Base-by-base conservation (phyloP, 2,329 filamentous ascomycete species). In the Fusarium sp. region DNA sequence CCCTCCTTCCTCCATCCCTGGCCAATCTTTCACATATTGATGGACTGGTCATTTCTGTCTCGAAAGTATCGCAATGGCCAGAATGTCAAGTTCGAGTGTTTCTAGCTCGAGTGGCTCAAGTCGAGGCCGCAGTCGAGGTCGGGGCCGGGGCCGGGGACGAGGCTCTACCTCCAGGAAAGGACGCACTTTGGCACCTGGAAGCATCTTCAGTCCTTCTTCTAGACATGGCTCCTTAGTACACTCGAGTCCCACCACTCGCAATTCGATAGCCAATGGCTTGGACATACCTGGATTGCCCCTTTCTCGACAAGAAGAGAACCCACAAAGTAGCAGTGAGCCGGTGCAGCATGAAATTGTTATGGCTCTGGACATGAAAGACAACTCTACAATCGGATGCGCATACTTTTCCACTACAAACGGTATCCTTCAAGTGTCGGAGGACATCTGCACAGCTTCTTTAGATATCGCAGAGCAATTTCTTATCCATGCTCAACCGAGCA, bases 371-470 rank as follows among this genome's bases (percentile, higher is more conserved):
- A 84, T 95, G 77, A 89, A 86, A 67, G 86, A 90, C n/a, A 86
- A 88, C 30, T 89, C 87, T 1, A 90, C 86, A 0, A 84, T 97
- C 20, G 95, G 95, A 1, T 98, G 94, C 78, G 91, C 93, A 47
- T 97, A 95, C 76, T 97, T 95, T 76, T 83, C 91, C 48, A 89
- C 90, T 8, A 82, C 85, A 27, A 88, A 94, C 41, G 90, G 92
- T 74, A 88, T 85, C 38, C 80, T 98, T 6, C 91, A 88, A 62
- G 84, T 97, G 45, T 90, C 97, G 76, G 90, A 95, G 76, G 94
- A 98, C 71, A 85, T 93, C 12, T 84, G 87, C 18, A 84, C 89
- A 70, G 91, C 90, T 7, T 90, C 88, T n/a, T 78, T 88, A n/a
- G 90, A 93, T 38, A 82, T 91, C 15, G 82, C 92, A n/a, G 88